A percentile compares a stretch with the other conserved stretches of the same genome.
Evolutionary conservation across 306 rosid genomes (phyloP).

Genomic region (Echinosophora koreensis): DNA sequence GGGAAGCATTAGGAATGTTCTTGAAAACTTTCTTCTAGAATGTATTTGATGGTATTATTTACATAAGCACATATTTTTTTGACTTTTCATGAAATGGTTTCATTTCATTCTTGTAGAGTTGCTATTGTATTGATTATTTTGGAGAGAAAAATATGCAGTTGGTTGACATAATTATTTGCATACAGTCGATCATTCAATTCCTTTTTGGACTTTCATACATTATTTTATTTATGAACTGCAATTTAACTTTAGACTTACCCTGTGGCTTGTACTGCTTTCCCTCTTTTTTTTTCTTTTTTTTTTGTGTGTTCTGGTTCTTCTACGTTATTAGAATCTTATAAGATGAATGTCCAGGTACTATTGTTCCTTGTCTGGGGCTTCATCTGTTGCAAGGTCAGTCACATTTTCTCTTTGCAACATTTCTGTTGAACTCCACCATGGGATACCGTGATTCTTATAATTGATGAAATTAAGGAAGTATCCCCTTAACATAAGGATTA

Average conservation of each 20-base stretch:
- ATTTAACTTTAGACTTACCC: background rate
- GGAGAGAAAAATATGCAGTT: background rate
- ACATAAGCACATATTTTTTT: background rate
- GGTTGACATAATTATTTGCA: slow-evolving; percentile 15
- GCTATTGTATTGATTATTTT: slow-evolving; percentile 19
- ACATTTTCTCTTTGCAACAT: slow-evolving; percentile 12
- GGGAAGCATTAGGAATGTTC: background rate
- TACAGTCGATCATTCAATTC: slow-evolving; percentile 1
- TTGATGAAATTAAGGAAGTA: slow-evolving; percentile 30
- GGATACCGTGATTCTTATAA: slow-evolving; percentile 4
- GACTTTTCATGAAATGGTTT: background rate
- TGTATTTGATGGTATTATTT: slow-evolving; percentile 1
- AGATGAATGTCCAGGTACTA: slow-evolving; percentile 70
- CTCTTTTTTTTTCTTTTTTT: background rate
- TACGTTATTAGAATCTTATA: slow-evolving; percentile 48
- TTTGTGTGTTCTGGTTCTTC: background rate
- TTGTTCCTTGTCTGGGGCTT: slow-evolving; percentile 83
- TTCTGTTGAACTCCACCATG: slow-evolving; percentile 20
- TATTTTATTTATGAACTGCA: background rate
- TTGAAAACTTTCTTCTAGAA: background rate
- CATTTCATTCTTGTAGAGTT: background rate
- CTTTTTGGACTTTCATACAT: background rate
- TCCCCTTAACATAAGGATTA: slow-evolving; percentile 3
- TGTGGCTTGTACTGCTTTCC: slow-evolving; percentile 12
- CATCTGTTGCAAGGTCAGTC: slow-evolving; percentile 94